Percentiles rank a stretch among this genome's conserved stretches.
These are phyloP conservation scores for Rhizophora apiculata DNA, from an alignment of 345 rosid genomes.

Conservation along the genomic window DNA sequence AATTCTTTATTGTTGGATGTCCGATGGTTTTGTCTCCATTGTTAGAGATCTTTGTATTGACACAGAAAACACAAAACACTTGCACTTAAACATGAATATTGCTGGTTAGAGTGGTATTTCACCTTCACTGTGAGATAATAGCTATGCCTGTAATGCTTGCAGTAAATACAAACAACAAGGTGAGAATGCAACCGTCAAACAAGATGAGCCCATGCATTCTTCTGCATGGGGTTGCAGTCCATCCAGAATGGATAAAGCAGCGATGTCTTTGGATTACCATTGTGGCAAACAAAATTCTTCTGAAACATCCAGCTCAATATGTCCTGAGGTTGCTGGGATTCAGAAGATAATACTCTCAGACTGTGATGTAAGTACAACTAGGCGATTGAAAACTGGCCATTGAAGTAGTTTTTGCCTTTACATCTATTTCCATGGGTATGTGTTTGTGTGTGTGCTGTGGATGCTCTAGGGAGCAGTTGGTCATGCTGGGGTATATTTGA, in stretches of 20 bases:
- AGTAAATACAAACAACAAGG: slow-evolving; percentile 48
- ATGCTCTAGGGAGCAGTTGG: neutral
- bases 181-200: slow-evolving; percentile 25
- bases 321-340: slow-evolving; percentile 36
- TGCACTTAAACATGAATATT: neutral
- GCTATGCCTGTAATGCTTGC: slow-evolving; percentile 21
- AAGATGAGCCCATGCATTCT: slow-evolving; percentile 13
- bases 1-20: no score
- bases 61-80: neutral
- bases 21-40: no score
- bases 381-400: neutral
- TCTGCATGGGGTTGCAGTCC: slow-evolving; percentile 18
- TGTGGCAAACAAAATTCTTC: slow-evolving; percentile 3
- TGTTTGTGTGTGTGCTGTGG: neutral
- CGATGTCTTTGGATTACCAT: slow-evolving; percentile 17
- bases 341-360: slow-evolving; percentile 56
- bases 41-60: no score
- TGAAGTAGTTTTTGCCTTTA: neutral
- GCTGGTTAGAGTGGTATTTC: neutral
- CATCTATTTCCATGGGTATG: neutral
- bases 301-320: slow-evolving; percentile 7
- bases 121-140: slow-evolving; percentile 2
- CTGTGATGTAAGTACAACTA: slow-evolving; percentile 43
- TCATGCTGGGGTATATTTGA: neutral
- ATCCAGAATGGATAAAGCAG: slow-evolving; percentile 16